Conservation (phyloP, 805 yeast genomes). For the Candida cerambycidarum region DNA sequence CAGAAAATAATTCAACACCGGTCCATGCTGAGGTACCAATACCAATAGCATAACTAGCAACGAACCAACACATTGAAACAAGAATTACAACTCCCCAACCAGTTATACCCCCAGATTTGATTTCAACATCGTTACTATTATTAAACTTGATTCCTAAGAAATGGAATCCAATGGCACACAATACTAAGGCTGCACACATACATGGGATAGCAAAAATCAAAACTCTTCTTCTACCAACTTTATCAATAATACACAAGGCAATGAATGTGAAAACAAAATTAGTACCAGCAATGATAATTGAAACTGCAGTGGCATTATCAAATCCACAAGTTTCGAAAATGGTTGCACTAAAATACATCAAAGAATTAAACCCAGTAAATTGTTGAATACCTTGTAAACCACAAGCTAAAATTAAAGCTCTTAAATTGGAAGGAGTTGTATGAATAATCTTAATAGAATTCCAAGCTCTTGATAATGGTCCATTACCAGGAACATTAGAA, state of each 20-base stretch:
- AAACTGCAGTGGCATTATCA: slow-evolving; percentile 87
- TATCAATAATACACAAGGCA: slow-evolving; percentile 85
- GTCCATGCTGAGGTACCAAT: slow-evolving; percentile 99
- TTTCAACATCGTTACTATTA: slow-evolving; percentile 38
- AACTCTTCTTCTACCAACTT: slow-evolving; percentile 83
- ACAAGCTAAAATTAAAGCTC: slow-evolving; percentile 88
- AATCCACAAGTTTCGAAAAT: slow-evolving; percentile 91
- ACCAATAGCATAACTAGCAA: slow-evolving; percentile 90
- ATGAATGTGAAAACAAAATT: slow-evolving; percentile 84
- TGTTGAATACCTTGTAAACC: slow-evolving; percentile 96
- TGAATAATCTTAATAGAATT: slow-evolving; percentile 66
- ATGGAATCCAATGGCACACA: slow-evolving; percentile 92
- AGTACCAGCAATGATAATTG: slow-evolving; percentile 90
- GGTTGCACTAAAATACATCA: slow-evolving; percentile 93
- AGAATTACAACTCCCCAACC: slow-evolving; percentile 91
- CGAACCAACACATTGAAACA: slow-evolving; percentile 80
- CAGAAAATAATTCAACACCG: slow-evolving; percentile 92
- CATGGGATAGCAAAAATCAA: slow-evolving; percentile 80
- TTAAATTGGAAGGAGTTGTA: slow-evolving; percentile 70
- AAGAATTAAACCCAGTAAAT: slow-evolving; percentile 93
- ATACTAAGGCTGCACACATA: slow-evolving; percentile 71
- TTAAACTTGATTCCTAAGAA: slow-evolving; percentile 64
- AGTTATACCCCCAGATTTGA: slow-evolving; percentile 46
- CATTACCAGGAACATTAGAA: slow-evolving; percentile 41
- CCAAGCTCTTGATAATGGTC: slow-evolving; percentile 50